Evolutionary conservation across 2,329 filamentous ascomycete species (phyloP), one percentile per base, ranked within the genome.

Genomic region (Aquanectria penicillioides): DNA sequence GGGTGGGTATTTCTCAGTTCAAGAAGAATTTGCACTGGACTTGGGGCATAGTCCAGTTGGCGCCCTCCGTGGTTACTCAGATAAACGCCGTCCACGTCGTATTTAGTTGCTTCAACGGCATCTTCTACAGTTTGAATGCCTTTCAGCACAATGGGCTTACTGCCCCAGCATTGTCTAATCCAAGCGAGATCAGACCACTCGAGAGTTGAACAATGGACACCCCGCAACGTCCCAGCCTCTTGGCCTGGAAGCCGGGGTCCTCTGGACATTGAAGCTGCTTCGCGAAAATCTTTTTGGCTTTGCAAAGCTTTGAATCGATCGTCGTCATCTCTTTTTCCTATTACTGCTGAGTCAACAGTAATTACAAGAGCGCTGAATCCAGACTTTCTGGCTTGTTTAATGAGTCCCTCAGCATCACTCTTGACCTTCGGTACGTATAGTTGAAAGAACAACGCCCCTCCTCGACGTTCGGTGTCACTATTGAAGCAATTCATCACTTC

Each of bases 41-140:
- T 66, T 2, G 71, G 72, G 6, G 67, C 66, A 5, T 68, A 66
- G 47, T 75, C 72, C 10, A 75, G 64, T 38, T 75, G 73, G 12
- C 74, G 59, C 8, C 72, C 71, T 37, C 73, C 73, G 53, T 76
- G 74, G 57, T 76, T 76, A 23, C 40, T 47, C 13, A 54, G 13
- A 13, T 26, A 47, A 22, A 56, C 36, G 4, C 63, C 69, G 28
- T 68, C 52, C 4, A 64, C 64, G 5, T 69, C 70, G 26, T 70
- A 47, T 12, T 25, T 22, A 4, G 31, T 38, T 22, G 51, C 40
- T 15, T 65, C 61, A 17, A 70, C 48, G 5, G 68, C 73, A 57
- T 74, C 70, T 34, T 72, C 72, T 10, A 70, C 73, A 17, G 64
- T 69, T 54, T 70, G 66, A 18, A 74, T 69, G 5, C 71, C 71